Evolutionary conservation across 176 grass and related monocot genomes (phyloP), one percentile per base, ranked within the genome.

Genomic region (Tuctoria greenei): DNA sequence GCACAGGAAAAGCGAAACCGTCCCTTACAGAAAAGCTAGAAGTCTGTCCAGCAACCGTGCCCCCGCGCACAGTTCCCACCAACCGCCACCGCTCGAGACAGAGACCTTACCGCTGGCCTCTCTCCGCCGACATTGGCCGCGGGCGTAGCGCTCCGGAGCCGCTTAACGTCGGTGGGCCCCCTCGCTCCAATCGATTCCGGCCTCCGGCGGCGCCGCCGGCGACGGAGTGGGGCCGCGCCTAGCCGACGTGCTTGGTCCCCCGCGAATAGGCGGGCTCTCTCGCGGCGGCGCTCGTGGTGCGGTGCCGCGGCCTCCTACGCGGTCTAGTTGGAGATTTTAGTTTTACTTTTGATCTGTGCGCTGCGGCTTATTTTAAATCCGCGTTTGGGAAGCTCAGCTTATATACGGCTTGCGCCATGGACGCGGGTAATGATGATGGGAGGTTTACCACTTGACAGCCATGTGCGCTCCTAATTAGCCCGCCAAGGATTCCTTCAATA

Each of bases 51-150:
- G 38, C 67, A 68, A 56, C 75, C 69, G 61, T 41, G 45, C 80
- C 14, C 10, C 7, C 69, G n/a, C 74, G 47, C 69, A 64, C 47
- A 64, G 73, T 72, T 86, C 47, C 57, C 87, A 82, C 79, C 83
- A 86, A 86, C 83, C 83, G 73, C 83, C 47, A 86, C 69, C 45
- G 71, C 47, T 71, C 45, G 55, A 61, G 83, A 82, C 78, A 74
- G 56, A 45, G 78, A 78, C 83, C 69, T 85, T 79, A 79, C 79
- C 79, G 74, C 83, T 77, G 61, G 45, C 68, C 68, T 26, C 61
- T 62, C 74, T 68, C 17, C 68, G 41, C 81, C 81, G 76, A 47
- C 81, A 76, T 84, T 88, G 58, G 81, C 65, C 67, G 6, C 24
- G 20, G 74, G 66, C 26, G 25, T 46, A 10, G 14, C 26, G 28